phyloP scores from a whole-genome alignment of 768 basidiomycete species.

The Rhodotorula taiwanensis region DNA sequence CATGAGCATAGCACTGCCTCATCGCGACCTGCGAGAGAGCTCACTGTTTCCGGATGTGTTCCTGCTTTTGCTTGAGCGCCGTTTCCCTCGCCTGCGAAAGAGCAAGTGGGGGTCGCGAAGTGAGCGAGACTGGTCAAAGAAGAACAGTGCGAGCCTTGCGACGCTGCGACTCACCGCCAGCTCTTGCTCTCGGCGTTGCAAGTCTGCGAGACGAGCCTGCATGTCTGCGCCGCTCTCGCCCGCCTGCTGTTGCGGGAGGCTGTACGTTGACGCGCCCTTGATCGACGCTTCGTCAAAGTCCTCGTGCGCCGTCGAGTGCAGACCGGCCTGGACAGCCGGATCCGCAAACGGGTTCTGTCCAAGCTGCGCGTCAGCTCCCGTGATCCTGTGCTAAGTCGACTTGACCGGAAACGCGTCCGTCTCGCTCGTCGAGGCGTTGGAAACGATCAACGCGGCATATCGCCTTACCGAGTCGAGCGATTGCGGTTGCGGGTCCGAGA shows the following conservation, averaged over 20 bases:
- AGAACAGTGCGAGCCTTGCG: neutral
- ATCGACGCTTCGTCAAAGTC: neutral
- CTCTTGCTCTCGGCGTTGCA: slow-evolving; percentile 72
- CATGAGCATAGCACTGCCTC: neutral
- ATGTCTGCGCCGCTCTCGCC: neutral
- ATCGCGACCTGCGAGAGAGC: neutral
- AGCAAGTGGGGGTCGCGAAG: neutral
- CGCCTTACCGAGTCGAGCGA: neutral
- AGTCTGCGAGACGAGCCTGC: slow-evolving; percentile 53
- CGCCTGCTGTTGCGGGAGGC: slow-evolving; percentile 43
- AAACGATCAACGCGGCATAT: no score
- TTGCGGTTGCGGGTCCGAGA: neutral
- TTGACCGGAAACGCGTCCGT: no score
- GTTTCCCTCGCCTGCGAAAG: slow-evolving; percentile 55
- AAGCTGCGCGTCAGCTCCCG: no score
- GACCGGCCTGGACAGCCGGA: slow-evolving; percentile 46
- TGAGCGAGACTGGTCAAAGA: neutral
- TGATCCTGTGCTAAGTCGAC: neutral
- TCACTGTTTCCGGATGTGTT: slow-evolving; percentile 55
- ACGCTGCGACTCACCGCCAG: slow-evolving; percentile 49
- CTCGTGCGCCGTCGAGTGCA: neutral
- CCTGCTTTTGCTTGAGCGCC: slow-evolving; percentile 45
- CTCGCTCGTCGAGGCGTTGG: neutral
- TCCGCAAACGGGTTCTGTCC: slow-evolving; percentile 26
- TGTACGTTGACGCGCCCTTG: slow-evolving; percentile 4